phyloP scores from a whole-genome alignment of 2,329 filamentous ascomycete species.

The Dactylonectria macrodidyma region DNA sequence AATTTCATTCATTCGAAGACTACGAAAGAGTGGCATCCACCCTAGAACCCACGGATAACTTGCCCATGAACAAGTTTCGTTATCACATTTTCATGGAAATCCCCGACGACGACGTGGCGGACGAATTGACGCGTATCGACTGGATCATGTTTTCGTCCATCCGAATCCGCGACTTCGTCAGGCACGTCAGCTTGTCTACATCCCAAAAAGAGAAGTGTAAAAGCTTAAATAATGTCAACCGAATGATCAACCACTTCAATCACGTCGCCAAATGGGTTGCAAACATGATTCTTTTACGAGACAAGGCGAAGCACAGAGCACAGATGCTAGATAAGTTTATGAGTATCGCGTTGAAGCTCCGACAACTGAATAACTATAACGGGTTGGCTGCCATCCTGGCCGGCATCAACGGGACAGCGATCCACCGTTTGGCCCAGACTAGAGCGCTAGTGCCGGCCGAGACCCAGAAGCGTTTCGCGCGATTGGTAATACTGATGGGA shows the following conservation, averaged over 20 bases:
- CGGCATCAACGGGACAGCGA: conserved; percentile 89
- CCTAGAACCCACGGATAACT: conserved; percentile 78
- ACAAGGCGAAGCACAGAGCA: conserved; percentile 96
- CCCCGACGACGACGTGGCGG: conserved; percentile 86
- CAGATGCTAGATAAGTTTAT: conserved; percentile 96
- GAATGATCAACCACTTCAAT: conserved; percentile 95
- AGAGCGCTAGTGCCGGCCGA: conserved; percentile 80
- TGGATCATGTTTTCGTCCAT: conserved; percentile 99
- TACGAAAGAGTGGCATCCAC: conserved; percentile 84
- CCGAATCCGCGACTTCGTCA: conserved; percentile 90
- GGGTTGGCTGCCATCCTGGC: conserved; percentile 94
- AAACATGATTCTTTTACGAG: conserved; percentile 88
- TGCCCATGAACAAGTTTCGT: conserved; percentile 84
- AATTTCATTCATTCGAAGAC: conserved; percentile 79
- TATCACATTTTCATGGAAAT: conserved; percentile 94
- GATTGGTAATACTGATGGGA: conserved; percentile 92
- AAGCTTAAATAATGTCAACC: conserved; percentile 88
- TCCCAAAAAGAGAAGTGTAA: conserved; percentile 82
- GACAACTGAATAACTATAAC: conserved; percentile 97
- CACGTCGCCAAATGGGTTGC: conserved; percentile 87
- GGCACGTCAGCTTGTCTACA: conserved; percentile 85
- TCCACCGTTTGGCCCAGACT: conserved; percentile 87
- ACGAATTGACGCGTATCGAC: conserved; percentile 94
- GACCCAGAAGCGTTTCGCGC: conserved; percentile 87
- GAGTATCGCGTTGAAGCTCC: conserved; percentile 87